phyloP scores from a whole-genome alignment of 164 flowering plant genomes.

The Tetracentron sinense region DNA sequence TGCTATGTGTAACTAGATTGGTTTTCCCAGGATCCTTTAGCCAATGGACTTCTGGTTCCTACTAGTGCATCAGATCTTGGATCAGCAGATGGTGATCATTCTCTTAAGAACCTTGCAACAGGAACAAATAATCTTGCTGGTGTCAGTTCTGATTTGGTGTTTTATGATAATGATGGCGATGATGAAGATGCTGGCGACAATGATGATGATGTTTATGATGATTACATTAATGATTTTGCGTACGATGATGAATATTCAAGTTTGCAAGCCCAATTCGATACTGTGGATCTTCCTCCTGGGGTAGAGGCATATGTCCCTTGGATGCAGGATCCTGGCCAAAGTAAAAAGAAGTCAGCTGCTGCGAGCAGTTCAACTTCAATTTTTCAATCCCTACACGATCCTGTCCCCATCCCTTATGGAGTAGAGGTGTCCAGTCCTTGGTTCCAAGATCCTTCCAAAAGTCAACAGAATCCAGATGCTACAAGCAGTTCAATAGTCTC shows the following conservation, averaged over 20 bases:
- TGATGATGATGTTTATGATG: slow-evolving; percentile 3
- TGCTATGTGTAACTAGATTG: background rate
- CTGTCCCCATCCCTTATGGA: background rate
- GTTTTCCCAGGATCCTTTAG: slow-evolving; percentile 12
- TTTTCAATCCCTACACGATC: background rate
- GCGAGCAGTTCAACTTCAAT: background rate
- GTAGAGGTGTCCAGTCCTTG: background rate
- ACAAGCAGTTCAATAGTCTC: slow-evolving; percentile 21
- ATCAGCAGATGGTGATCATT: slow-evolving; percentile 1
- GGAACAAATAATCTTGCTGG: background rate
- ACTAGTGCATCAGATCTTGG: background rate
- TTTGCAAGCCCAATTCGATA: slow-evolving; percentile 26
- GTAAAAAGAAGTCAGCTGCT: background rate
- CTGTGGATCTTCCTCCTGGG: slow-evolving; percentile 21
- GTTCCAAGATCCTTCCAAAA: background rate
- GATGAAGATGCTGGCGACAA: background rate
- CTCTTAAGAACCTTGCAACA: background rate
- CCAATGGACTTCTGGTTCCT: slow-evolving; percentile 1
- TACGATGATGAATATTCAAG: background rate
- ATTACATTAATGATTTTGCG: background rate
- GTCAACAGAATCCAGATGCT: slow-evolving; percentile 10
- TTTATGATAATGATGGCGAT: slow-evolving; percentile 3
- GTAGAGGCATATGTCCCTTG: slow-evolving; percentile 21
- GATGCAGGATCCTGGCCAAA: slow-evolving; percentile 10
- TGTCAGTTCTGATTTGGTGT: background rate